Percentiles rank a stretch among this genome's conserved stretches.
phyloP scores from a whole-genome alignment of 2,329 filamentous ascomycete genomes.

The Cordyceps cicadae region DNA sequence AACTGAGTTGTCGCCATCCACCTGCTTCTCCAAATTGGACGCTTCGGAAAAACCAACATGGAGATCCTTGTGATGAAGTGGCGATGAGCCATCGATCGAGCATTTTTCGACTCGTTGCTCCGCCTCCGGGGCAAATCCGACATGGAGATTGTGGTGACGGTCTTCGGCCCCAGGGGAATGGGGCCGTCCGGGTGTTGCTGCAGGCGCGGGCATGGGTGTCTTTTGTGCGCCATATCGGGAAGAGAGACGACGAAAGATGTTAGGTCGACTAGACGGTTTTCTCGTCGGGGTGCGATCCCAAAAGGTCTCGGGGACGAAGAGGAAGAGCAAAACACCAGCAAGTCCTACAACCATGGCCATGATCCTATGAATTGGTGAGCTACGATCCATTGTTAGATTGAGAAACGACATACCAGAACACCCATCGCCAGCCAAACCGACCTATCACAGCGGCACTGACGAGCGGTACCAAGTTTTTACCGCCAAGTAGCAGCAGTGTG shows the following conservation, averaged over 20 bases:
- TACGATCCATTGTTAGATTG: background rate
- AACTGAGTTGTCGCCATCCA: background rate
- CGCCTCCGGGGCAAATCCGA: slow-evolving; percentile 23
- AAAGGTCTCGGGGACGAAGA: slow-evolving; percentile 92
- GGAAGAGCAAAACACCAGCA: slow-evolving; percentile 63
- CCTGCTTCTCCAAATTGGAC: slow-evolving; percentile 12
- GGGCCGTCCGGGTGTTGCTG: slow-evolving; percentile 11
- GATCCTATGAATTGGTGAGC: slow-evolving; percentile 45
- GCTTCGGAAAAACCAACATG: slow-evolving; percentile 49
- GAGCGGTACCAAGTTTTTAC: slow-evolving; percentile 83
- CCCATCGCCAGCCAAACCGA: slow-evolving; percentile 75
- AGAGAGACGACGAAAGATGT: slow-evolving; percentile 40
- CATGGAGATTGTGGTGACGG: slow-evolving; percentile 22
- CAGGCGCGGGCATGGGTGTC: slow-evolving; percentile 7
- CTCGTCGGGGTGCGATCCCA: slow-evolving; percentile 73
- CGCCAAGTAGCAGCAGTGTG: slow-evolving; percentile 76
- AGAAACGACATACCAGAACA: slow-evolving; percentile 58
- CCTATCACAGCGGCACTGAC: slow-evolving; percentile 81
- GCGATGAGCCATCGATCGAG: slow-evolving; percentile 15
- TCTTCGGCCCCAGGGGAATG: slow-evolving; percentile 15
- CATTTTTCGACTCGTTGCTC: background rate
- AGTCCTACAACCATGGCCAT: slow-evolving; percentile 72
- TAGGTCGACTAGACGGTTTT: slow-evolving; percentile 32
- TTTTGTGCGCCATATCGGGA: slow-evolving; percentile 26
- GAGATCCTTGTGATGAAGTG: slow-evolving; percentile 24